phyloP scores from a whole-genome alignment of 805 yeast genomes.

The Maudiozyma pseudohumilis region DNA sequence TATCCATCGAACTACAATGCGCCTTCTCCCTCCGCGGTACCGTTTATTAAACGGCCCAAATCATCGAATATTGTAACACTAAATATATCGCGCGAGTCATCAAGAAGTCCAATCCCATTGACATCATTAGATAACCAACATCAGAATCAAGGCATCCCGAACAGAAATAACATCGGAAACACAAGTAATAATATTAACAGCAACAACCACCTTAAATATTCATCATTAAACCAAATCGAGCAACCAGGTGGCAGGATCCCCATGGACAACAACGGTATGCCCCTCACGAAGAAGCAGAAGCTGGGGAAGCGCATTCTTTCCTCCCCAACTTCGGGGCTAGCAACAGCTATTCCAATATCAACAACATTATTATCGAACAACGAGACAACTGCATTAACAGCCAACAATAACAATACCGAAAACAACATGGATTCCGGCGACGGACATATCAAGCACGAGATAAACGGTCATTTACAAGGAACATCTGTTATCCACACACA shows the following conservation, averaged over 20 bases:
- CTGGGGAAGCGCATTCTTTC: conserved; percentile 5
- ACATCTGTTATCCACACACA: conserved; percentile 11
- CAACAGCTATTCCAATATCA: conserved; percentile 3
- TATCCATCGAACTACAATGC: conserved; percentile 4
- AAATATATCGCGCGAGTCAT: conserved; percentile 27
- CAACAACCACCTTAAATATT: conserved; percentile 2
- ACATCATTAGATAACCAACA: neutral
- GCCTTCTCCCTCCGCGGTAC: conserved; percentile 3
- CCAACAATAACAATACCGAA: neutral
- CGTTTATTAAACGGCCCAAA: conserved; percentile 24
- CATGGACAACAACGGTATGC: conserved; percentile 3
- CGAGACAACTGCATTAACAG: neutral
- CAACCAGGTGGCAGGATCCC: conserved; percentile 4
- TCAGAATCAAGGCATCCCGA: conserved; percentile 1
- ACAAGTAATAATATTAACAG: neutral
- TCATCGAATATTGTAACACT: conserved; percentile 28
- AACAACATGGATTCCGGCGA: neutral
- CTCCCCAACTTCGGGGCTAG: conserved; percentile 7
- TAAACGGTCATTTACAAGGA: conserved; percentile 5
- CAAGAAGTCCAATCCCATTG: conserved; percentile 23
- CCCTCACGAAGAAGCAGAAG: conserved; percentile 2
- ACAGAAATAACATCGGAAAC: neutral
- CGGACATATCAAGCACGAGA: neutral
- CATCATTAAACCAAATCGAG: conserved; percentile 7
- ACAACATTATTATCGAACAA: conserved; percentile 3